Evolutionary conservation across 73 alveolate species (phyloP), one percentile per base, ranked within the genome.

Genomic region (Stentor coeruleus): DNA sequence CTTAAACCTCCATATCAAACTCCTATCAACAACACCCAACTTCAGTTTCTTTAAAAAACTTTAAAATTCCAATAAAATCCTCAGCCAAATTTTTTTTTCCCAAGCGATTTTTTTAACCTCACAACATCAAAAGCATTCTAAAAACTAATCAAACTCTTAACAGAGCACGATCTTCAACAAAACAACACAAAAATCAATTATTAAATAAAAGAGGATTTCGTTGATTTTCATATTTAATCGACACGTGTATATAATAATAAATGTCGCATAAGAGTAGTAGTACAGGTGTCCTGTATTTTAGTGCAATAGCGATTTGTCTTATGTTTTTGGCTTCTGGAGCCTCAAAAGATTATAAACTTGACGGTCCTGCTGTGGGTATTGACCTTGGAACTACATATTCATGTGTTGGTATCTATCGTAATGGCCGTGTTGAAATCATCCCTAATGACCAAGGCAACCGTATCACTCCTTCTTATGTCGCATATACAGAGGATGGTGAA

Each of bases 311-410:
- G n/a, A 31, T 2, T 66, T 66, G 79, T 40, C 14, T 66, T 14
- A 20, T 66, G 26, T 26, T 66, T 66, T 66, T 31, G 37, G 79
- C 79, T 40, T 20, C n/a, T 26, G 79, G 40, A 1, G 79, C 40
- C 41, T 66, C 79, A 66, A 66, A 66, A 31, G 79, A 66, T 15
- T 20, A 66, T 14, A 41, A 77, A 76, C 91, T 93, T 31, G 95
- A 94, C 81, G 97, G 99, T 72, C 98, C 99, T 59, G 98, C 92
- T 31, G 88, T 96, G 59, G 99, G 99, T 77, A 96, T 96, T 81
- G 99, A 96, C 90, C 84, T 96, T 77, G 99, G 99, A 31, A 94
- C 99, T 26, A 96, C 98, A 73, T 96, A 86, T 92, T 96, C 99
- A 38, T 96, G 98, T 76, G 98, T 95, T 11, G 99, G 98, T 30